Conservation (phyloP, 1,284 basidiomycete genomes). For the Tilletia caries region DNA sequence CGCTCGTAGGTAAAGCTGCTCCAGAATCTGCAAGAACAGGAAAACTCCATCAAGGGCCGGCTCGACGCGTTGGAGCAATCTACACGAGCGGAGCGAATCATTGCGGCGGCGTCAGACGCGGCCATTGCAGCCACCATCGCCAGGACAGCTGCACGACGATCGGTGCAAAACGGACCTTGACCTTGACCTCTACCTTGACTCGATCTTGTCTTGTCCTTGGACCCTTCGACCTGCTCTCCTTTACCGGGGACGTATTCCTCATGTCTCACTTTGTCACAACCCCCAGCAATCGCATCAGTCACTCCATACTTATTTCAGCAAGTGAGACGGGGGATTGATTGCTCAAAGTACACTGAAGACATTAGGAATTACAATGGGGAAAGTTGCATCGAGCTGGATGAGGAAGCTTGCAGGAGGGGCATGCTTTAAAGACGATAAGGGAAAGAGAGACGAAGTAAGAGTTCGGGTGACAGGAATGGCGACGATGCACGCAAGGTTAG, state of each 20-base stretch:
- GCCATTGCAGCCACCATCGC: not conserved
- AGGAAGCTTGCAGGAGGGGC: too few relatives aligned
- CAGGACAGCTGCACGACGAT: not conserved
- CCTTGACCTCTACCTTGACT: not conserved
- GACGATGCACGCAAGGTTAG: too few relatives aligned
- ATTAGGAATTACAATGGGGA: not conserved
- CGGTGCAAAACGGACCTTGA: not conserved
- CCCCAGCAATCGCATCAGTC: too few relatives aligned
- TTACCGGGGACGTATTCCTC: too few relatives aligned
- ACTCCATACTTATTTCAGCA: not conserved
- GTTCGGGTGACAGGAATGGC: too few relatives aligned
- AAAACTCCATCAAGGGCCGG: not conserved
- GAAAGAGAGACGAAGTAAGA: too few relatives aligned
- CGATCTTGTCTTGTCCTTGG: too few relatives aligned
- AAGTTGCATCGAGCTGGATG: too few relatives aligned
- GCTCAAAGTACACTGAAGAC: not conserved
- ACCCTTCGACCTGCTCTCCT: too few relatives aligned
- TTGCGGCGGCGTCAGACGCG: constrained; percentile 5
- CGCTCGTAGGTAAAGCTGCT: not conserved
- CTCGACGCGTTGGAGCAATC: not conserved
- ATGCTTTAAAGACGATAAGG: too few relatives aligned
- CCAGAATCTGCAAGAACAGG: not conserved
- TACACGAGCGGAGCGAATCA: not conserved
- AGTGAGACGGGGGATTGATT: not conserved
- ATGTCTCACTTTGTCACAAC: too few relatives aligned